These are phyloP conservation scores for Cladosporium oxysporum DNA, from an alignment of 2,329 filamentous ascomycete genomes.

Conservation along the genomic window DNA sequence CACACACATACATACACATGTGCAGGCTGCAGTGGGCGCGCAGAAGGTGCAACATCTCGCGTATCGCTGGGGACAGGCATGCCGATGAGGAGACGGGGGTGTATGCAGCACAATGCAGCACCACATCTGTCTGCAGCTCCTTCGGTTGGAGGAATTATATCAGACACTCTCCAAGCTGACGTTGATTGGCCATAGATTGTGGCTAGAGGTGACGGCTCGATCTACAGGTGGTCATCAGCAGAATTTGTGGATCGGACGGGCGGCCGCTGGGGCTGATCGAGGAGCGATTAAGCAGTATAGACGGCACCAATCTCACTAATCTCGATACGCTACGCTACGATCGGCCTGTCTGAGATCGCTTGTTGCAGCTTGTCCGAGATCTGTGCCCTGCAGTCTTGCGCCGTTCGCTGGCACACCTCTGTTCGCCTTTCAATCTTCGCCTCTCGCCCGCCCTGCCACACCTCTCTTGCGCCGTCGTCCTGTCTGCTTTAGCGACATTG, in stretches of 20 bases:
- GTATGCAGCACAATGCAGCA: neutral
- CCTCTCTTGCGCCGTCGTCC: neutral
- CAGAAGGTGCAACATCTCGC: slow-evolving; percentile 9
- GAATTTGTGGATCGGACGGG: neutral
- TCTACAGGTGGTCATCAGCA: neutral
- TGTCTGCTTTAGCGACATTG: neutral
- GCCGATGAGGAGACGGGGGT: neutral
- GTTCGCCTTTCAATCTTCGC: neutral
- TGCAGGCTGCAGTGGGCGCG: neutral
- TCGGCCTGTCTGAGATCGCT: slow-evolving; percentile 9
- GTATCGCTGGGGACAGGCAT: slow-evolving; percentile 9
- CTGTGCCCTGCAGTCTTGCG: slow-evolving; percentile 6
- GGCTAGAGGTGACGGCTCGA: neutral
- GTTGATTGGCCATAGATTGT: neutral
- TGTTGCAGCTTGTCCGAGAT: slow-evolving; percentile 7
- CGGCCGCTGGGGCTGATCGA: neutral
- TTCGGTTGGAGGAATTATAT: neutral
- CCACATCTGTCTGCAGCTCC: neutral
- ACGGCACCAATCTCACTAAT: slow-evolving; percentile 4
- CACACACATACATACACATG: neutral
- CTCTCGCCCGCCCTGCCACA: neutral
- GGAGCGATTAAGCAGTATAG: neutral
- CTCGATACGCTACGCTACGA: slow-evolving; percentile 14
- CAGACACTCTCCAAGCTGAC: no score
- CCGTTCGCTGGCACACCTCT: neutral